Conservation (phyloP, 441 rosid genomes). For the Brassica hybrid region DNA sequence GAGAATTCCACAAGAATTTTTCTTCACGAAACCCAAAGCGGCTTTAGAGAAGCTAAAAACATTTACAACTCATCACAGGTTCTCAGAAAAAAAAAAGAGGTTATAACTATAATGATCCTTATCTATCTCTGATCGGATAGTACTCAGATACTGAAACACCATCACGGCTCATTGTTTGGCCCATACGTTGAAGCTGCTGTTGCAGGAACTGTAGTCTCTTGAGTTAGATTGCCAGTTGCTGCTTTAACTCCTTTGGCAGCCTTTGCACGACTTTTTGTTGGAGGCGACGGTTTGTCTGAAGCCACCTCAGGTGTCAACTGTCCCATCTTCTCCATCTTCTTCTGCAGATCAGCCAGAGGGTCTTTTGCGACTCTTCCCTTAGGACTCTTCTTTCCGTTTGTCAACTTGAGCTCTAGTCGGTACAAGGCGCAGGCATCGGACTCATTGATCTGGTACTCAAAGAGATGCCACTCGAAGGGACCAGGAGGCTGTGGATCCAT, state of each 20-base stretch:
- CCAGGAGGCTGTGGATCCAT: conserved; percentile 81
- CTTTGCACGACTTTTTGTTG: conserved; percentile 44
- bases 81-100: conserved; percentile 17
- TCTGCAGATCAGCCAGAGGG: conserved; percentile 65
- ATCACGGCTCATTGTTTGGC: not conserved
- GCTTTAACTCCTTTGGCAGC: conserved; percentile 4
- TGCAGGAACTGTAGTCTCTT: too few relatives aligned
- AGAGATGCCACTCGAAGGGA: conserved; percentile 67
- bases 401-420: conserved; percentile 60
- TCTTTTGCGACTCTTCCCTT: conserved; percentile 57
- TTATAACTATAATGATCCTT: conserved; percentile 19
- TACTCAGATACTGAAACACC: not conserved
- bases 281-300: conserved; percentile 46
- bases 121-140: conserved; percentile 16
- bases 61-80: conserved; percentile 27
- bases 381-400: conserved; percentile 60
- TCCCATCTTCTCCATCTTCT: conserved; percentile 76
- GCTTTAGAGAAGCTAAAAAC: not conserved
- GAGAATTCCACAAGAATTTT: too few relatives aligned
- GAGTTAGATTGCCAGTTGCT: not conserved
- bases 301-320: conserved; percentile 63
- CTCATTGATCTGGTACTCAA: conserved; percentile 54
- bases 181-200: too few relatives aligned
- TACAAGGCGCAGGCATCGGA: conserved; percentile 58
- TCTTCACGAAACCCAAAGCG: too few relatives aligned